These are phyloP conservation scores for Claviceps sp. DNA, from an alignment of 2,329 filamentous ascomycete genomes.

Conservation along the genomic window DNA sequence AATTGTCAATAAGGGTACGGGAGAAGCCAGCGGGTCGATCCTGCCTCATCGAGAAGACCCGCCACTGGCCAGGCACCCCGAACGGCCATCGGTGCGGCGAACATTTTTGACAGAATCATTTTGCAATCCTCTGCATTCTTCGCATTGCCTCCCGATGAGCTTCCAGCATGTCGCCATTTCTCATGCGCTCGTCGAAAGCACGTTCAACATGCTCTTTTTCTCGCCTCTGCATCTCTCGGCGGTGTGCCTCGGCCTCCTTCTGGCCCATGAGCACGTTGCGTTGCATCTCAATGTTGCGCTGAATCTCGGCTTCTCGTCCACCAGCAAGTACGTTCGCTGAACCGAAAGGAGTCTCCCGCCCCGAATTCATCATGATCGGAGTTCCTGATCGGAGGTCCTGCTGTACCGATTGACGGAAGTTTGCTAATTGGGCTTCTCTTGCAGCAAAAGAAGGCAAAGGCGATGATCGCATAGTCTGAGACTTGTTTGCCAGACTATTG, in stretches of 20 bases:
- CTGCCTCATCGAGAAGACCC: neutral
- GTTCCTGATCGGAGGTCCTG: slow-evolving; percentile 41
- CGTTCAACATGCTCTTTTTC: slow-evolving; percentile 47
- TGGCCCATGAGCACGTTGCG: slow-evolving; percentile 45
- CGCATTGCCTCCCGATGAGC: slow-evolving; percentile 69
- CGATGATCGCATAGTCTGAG: slow-evolving; percentile 36
- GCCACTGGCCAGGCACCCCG: neutral
- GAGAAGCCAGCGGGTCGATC: neutral
- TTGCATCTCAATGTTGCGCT: slow-evolving; percentile 39
- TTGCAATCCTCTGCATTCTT: slow-evolving; percentile 48
- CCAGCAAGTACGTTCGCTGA: slow-evolving; percentile 19
- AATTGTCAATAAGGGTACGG: neutral
- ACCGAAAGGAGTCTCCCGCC: slow-evolving; percentile 26
- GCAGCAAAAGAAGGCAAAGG: slow-evolving; percentile 27
- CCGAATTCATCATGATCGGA: slow-evolving; percentile 18
- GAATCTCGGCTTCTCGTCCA: slow-evolving; percentile 27
- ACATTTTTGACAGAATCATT: neutral
- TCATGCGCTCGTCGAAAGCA: slow-evolving; percentile 62
- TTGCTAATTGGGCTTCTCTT: slow-evolving; percentile 48
- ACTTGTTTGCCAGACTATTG: slow-evolving; percentile 32
- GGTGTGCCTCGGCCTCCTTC: slow-evolving; percentile 47
- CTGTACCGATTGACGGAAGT: slow-evolving; percentile 53
- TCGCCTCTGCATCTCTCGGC: slow-evolving; percentile 42
- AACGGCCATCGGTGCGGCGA: neutral
- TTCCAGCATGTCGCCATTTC: slow-evolving; percentile 59